Percentiles rank a stretch among this genome's conserved stretches.
Evolutionary conservation across 1,284 basidiomycete species (phyloP).

Genomic region (Inonotus hispidus): DNA sequence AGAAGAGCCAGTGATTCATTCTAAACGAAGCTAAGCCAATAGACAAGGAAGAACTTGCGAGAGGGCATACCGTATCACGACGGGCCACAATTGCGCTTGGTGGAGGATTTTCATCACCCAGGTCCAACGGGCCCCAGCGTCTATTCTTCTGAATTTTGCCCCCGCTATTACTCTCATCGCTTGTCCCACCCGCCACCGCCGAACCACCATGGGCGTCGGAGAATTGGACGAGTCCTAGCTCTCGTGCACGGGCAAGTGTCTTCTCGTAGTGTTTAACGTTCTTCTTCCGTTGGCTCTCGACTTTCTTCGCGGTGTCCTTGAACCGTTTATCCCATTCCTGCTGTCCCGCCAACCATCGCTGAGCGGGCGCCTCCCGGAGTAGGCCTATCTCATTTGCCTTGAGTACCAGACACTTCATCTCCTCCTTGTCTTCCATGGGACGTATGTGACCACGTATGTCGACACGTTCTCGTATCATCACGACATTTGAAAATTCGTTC

Average conservation of each 20-base stretch:
- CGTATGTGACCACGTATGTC: conserved; percentile 73
- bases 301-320: conserved; percentile 34
- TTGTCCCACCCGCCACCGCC: conserved; percentile 17
- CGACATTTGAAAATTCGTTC: conserved; percentile 28
- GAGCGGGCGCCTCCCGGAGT: conserved; percentile 57
- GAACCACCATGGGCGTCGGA: conserved; percentile 10
- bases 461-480: conserved; percentile 85
- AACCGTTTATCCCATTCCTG: conserved; percentile 53
- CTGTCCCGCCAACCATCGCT: conserved; percentile 55
- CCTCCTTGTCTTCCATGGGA: conserved; percentile 66
- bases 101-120: conserved; percentile 55
- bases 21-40: conserved; percentile 27
- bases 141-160: conserved; percentile 32
- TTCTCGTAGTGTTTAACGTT: conserved; percentile 36
- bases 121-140: conserved; percentile 51
- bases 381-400: conserved; percentile 57
- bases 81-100: conserved; percentile 58
- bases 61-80: conserved; percentile 45
- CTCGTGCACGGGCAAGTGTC: conserved; percentile 40
- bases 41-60: background rate
- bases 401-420: conserved; percentile 63
- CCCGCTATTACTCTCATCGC: conserved; percentile 2
- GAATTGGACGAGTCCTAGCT: conserved; percentile 40
- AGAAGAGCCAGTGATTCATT: conserved; percentile 50
- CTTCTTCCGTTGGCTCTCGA: conserved; percentile 35